Percentiles rank a stretch among this genome's conserved stretches.
phyloP scores from a whole-genome alignment of 176 grass and related monocot genomes.

The Olyra latifolia region DNA sequence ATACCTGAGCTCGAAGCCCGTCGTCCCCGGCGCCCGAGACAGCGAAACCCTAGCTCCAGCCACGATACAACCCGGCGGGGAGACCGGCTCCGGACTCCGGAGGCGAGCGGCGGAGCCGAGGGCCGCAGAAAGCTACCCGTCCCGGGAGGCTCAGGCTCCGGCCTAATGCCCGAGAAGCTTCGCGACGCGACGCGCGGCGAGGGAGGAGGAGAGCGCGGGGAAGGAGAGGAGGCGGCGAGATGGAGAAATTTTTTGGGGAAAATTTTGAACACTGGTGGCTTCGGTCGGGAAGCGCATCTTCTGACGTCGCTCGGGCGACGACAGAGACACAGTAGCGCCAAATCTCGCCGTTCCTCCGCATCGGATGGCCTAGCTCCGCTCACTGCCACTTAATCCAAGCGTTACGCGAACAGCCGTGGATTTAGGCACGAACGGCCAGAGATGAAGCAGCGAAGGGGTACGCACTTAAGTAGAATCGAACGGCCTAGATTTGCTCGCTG shows the following conservation, averaged over 20 bases:
- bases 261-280: conserved; percentile 29
- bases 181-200: not conserved
- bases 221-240: not conserved
- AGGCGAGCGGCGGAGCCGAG: not conserved
- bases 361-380: too few species aligned
- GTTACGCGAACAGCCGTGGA: too few species aligned
- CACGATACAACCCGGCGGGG: not conserved
- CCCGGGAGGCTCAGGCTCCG: not conserved
- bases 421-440: too few species aligned
- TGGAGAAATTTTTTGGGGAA: not conserved
- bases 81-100: not conserved
- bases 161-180: not conserved
- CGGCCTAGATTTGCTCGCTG: too few species aligned
- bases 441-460: too few species aligned
- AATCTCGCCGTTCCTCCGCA: too few species aligned
- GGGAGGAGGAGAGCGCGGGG: not conserved
- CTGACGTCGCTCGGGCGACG: too few species aligned
- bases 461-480: too few species aligned
- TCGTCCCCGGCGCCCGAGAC: too few species aligned
- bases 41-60: conserved; percentile 39
- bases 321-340: too few species aligned
- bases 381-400: too few species aligned
- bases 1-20: conserved; percentile 30
- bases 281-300: too few species aligned
- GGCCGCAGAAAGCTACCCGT: not conserved